These are phyloP conservation scores for Vicia villosa DNA, from an alignment of 306 rosid species.

Conservation along the genomic window DNA sequence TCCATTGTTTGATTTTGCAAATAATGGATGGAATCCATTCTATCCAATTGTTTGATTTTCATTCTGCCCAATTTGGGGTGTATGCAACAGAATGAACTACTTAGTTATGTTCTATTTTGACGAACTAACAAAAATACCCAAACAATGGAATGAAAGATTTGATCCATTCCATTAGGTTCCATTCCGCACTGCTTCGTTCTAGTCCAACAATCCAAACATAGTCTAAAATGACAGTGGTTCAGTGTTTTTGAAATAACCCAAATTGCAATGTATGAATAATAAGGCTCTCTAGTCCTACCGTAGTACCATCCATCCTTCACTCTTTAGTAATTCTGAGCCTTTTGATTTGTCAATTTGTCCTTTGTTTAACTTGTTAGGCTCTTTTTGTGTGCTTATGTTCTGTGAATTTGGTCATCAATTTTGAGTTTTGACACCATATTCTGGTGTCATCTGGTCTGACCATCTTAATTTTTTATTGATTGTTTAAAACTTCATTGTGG, in stretches of 20 bases:
- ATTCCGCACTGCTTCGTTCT: too few relatives aligned
- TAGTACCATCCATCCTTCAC: not conserved
- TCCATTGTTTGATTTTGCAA: too few relatives aligned
- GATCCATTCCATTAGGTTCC: too few relatives aligned
- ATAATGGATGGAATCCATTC: too few relatives aligned
- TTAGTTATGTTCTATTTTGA: too few relatives aligned
- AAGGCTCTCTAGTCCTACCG: not conserved
- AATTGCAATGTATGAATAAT: not conserved
- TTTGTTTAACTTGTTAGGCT: not conserved
- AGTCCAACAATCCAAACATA: too few relatives aligned
- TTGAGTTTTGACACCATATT: not conserved
- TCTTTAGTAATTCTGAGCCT: not conserved
- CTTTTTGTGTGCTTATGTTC: not conserved
- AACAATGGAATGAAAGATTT: too few relatives aligned
- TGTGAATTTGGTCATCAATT: not conserved
- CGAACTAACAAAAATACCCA: too few relatives aligned
- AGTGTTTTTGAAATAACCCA: not conserved
- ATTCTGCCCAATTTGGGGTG: too few relatives aligned
- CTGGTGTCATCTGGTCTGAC: not conserved
- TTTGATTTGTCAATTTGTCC: slow-evolving; percentile 3
- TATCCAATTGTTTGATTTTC: too few relatives aligned
- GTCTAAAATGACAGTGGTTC: not conserved
- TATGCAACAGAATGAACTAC: too few relatives aligned
- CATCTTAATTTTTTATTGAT: not conserved
- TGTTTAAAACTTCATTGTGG: not conserved